Evolutionary conservation across 306 rosid genomes (phyloP).

Genomic region (Luffa aegyptiaca): DNA sequence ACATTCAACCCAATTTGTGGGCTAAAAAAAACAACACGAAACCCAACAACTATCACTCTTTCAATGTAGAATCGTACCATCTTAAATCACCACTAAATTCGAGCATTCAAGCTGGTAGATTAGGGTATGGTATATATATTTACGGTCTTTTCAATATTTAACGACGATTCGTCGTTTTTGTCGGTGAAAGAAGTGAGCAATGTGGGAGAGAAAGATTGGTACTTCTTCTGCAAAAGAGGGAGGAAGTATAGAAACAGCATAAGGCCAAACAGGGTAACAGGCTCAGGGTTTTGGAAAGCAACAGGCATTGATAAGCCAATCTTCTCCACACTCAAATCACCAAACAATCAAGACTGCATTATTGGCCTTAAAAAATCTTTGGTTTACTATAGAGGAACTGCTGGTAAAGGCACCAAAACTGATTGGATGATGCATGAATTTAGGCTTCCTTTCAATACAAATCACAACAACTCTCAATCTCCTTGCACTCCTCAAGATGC

Average conservation of each 20-base stretch:
- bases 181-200: conserved; percentile 26
- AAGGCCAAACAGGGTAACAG: conserved; percentile 79
- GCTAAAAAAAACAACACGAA: no score
- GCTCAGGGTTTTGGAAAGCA: conserved; percentile 92
- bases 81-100: no score
- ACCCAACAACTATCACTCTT: no score
- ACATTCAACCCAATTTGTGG: no score
- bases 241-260: conserved; percentile 84
- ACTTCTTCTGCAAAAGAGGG: conserved; percentile 81
- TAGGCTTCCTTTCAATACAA: conserved; percentile 58
- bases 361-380: conserved; percentile 88
- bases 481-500: conserved; percentile 37
- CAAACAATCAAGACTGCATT: conserved; percentile 25
- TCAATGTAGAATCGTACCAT: no score
- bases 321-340: conserved; percentile 20
- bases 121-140: not conserved
- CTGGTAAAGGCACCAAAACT: conserved; percentile 92
- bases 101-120: no score
- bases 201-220: conserved; percentile 57
- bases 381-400: conserved; percentile 79
- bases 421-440: conserved; percentile 99
- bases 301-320: conserved; percentile 80
- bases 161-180: not conserved
- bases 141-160: not conserved
- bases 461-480: conserved; percentile 8